A percentile compares a stretch with the other conserved stretches of the same genome.
Evolutionary conservation across 2,329 filamentous ascomycete species (phyloP).

Genomic region (Canariomyces notabilis): DNA sequence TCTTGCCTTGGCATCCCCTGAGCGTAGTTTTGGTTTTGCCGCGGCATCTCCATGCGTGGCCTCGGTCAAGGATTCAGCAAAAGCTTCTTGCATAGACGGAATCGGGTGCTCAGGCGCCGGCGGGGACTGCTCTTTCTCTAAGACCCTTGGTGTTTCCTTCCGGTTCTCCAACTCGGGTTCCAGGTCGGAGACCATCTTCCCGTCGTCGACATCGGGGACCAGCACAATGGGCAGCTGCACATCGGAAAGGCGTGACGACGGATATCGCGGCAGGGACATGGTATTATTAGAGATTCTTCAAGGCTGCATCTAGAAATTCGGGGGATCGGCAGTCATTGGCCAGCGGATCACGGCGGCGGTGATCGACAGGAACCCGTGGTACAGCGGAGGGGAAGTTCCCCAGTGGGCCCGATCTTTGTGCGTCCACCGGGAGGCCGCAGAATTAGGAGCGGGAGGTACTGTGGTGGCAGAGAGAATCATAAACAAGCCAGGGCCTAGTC

Average conservation of each 20-base stretch:
- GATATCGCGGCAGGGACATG: conserved; percentile 24
- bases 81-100: conserved; percentile 70
- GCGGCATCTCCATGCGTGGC: conserved; percentile 48
- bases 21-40: conserved; percentile 48
- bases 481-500: neutral
- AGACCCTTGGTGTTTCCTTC: conserved; percentile 3
- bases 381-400: conserved; percentile 13
- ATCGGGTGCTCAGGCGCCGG: conserved; percentile 58
- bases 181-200: conserved; percentile 12
- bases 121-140: conserved; percentile 9
- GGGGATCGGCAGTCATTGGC: conserved; percentile 15
- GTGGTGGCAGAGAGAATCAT: neutral
- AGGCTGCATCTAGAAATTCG: conserved; percentile 3
- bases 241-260: conserved; percentile 20
- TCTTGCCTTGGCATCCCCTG: conserved; percentile 54
- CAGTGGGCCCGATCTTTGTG: conserved; percentile 9
- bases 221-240: conserved; percentile 25
- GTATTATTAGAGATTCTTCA: conserved; percentile 6
- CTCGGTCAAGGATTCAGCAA: conserved; percentile 76
- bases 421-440: conserved; percentile 12
- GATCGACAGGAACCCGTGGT: conserved; percentile 24
- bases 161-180: conserved; percentile 15
- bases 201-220: conserved; percentile 15
- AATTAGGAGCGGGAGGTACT: too few relatives aligned
- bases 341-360: conserved; percentile 20